Conservation (phyloP, 2,329 filamentous ascomycete genomes). For the Colletotrichum destructivum region DNA sequence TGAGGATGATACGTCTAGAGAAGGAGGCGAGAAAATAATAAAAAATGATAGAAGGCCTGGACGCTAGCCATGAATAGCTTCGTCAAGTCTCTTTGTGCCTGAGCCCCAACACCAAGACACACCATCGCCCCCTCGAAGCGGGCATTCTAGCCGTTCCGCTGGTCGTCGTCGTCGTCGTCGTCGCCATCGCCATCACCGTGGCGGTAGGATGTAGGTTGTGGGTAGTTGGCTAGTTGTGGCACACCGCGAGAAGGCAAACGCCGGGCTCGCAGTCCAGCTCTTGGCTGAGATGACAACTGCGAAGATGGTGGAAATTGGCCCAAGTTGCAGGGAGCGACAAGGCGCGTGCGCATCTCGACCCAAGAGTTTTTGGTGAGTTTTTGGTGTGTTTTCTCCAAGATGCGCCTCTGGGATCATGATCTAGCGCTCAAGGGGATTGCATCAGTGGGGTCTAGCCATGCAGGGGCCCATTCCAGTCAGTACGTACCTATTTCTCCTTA, state of each 20-base stretch:
- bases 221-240: neutral
- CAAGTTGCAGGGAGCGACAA: conserved; percentile 10
- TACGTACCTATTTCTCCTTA: conserved; percentile 27
- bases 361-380: neutral
- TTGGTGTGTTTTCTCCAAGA: conserved; percentile 26
- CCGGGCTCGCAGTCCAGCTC: conserved; percentile 6
- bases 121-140: conserved; percentile 8
- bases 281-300: conserved; percentile 18
- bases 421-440: conserved; percentile 8
- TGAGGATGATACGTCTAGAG: neutral
- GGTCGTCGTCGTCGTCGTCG: conserved; percentile 16
- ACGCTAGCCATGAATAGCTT: conserved; percentile 21
- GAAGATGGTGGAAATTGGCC: conserved; percentile 34
- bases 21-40: conserved; percentile 25
- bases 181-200: neutral
- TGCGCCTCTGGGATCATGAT: conserved; percentile 30
- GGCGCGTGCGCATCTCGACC: conserved; percentile 8
- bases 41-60: neutral
- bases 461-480: conserved; percentile 10
- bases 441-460: conserved; percentile 3
- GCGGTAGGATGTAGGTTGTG: neutral
- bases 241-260: neutral
- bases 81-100: conserved; percentile 14
- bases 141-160: conserved; percentile 16
- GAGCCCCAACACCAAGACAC: conserved; percentile 17